Evolutionary conservation across 306 rosid species (phyloP).

Genomic region (cucumber (Cucumis sativus)): DNA sequence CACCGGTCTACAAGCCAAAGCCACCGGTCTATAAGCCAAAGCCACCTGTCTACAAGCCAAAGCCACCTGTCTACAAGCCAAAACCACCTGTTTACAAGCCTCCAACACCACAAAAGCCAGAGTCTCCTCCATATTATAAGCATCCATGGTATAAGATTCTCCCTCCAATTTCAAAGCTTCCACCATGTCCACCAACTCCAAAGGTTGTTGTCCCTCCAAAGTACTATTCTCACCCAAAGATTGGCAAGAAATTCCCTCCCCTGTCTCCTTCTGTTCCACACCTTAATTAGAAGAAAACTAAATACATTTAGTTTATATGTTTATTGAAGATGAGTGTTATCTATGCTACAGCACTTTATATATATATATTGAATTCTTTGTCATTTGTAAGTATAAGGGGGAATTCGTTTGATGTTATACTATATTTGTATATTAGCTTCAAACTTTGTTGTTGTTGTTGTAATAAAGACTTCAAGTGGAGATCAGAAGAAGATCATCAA

Average conservation of each 20-base stretch:
- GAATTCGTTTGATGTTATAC: background rate
- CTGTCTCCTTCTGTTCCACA: conserved; percentile 1
- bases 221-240: conserved; percentile 7
- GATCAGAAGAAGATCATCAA: background rate
- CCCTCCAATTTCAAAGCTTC: conserved; percentile 37
- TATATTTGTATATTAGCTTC: background rate
- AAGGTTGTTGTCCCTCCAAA: conserved; percentile 8
- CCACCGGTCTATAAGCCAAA: background rate
- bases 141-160: conserved; percentile 28
- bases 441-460: background rate
- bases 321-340: background rate
- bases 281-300: background rate
- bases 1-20: conserved; percentile 6
- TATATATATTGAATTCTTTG: background rate
- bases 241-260: conserved; percentile 14
- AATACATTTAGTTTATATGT: background rate
- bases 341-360: background rate
- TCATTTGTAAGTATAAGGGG: background rate
- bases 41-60: background rate
- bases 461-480: conserved; percentile 4
- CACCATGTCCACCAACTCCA: conserved; percentile 20
- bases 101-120: background rate
- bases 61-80: background rate
- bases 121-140: background rate
- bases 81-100: conserved; percentile 1